These are phyloP conservation scores for Pisolithus tinctorius DNA, from an alignment of 768 basidiomycete genomes.

Conservation along the genomic window DNA sequence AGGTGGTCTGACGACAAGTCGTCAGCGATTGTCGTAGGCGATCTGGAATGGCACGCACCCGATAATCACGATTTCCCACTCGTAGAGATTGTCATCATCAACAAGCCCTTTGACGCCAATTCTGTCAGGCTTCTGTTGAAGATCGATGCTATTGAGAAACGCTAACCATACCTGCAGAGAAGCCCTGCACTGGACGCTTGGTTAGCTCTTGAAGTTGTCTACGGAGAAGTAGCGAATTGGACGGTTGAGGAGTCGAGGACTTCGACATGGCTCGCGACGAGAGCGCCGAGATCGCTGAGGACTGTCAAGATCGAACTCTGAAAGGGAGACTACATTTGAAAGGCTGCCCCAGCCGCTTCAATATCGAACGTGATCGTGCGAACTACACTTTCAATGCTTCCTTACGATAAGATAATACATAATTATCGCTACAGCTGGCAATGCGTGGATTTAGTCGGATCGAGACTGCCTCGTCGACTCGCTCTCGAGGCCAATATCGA, in stretches of 20 bases:
- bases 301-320: not conserved
- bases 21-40: slow-evolving; percentile 11
- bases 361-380: slow-evolving; percentile 16
- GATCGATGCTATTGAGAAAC: slow-evolving; percentile 21
- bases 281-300: slow-evolving; percentile 1
- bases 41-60: slow-evolving; percentile 48
- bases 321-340: not conserved
- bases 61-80: slow-evolving; percentile 96
- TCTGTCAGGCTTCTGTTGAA: slow-evolving; percentile 29
- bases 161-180: slow-evolving; percentile 72
- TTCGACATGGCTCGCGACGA: slow-evolving; percentile 37
- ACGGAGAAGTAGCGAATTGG: slow-evolving; percentile 55
- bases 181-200: slow-evolving; percentile 92
- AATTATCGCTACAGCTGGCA: not conserved
- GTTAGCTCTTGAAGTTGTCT: slow-evolving; percentile 81
- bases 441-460: not conserved
- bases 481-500: not conserved
- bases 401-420: too few species aligned
- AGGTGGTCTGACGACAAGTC: slow-evolving; percentile 52
- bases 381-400: not conserved
- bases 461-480: not conserved
- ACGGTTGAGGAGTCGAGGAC: slow-evolving; percentile 30
- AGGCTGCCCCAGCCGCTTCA: not conserved
- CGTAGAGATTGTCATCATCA: slow-evolving; percentile 89
- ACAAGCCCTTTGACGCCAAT: slow-evolving; percentile 63